phyloP scores from a whole-genome alignment of 2,329 filamentous ascomycete genomes.

The Scytalidium lignicola region DNA sequence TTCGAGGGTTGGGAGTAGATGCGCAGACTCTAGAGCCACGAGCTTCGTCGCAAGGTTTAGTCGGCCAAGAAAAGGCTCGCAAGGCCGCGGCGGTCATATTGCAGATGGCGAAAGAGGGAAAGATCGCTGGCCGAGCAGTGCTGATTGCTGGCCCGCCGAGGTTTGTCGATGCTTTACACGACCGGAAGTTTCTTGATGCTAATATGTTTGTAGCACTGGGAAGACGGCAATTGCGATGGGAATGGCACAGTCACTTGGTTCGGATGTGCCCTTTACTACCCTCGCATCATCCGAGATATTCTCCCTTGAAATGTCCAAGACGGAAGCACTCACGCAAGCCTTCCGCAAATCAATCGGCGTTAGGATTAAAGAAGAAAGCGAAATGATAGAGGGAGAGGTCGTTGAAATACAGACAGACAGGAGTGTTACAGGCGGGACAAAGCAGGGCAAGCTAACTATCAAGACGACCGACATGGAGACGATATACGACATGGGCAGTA shows the following conservation, averaged over 20 bases:
- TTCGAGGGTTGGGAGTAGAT: constrained; percentile 92
- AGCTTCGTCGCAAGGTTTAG: constrained; percentile 80
- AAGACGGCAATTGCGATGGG: constrained; percentile 99
- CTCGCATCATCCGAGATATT: constrained; percentile 96
- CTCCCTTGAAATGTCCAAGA: constrained; percentile 99
- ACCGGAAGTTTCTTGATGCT: not conserved
- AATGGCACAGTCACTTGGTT: constrained; percentile 91
- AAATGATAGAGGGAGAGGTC: constrained; percentile 98
- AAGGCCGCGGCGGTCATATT: constrained; percentile 95
- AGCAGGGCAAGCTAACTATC: constrained; percentile 98
- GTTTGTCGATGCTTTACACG: constrained; percentile 33
- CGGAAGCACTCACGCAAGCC: constrained; percentile 95
- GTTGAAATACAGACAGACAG: constrained; percentile 98
- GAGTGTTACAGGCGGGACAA: constrained; percentile 92
- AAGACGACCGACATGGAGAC: constrained; percentile 99
- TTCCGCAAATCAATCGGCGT: constrained; percentile 98
- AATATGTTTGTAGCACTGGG: constrained; percentile 61
- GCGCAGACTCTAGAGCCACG: constrained; percentile 85
- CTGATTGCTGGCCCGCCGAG: constrained; percentile 91
- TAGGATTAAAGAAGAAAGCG: constrained; percentile 96
- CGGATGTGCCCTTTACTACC: constrained; percentile 94
- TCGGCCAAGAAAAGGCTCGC: constrained; percentile 92
- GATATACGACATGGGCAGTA: constrained; percentile 98
- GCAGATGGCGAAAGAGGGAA: constrained; percentile 98
- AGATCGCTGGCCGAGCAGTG: constrained; percentile 92